Base-by-base conservation (phyloP, 1,284 basidiomycete species). In the Retiboletus flavoniger region DNA sequence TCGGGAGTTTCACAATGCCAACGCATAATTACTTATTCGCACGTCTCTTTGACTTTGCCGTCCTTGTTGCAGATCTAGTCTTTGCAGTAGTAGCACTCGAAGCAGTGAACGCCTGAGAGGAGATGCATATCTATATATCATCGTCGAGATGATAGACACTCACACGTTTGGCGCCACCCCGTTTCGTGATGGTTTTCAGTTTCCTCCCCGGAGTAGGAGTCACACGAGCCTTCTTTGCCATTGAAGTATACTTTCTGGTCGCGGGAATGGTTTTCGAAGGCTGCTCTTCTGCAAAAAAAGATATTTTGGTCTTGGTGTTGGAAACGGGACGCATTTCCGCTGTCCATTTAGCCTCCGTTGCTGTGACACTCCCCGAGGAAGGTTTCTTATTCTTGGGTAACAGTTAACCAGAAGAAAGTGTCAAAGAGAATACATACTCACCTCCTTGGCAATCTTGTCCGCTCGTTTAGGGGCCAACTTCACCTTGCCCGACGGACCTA, bases 401-500 rank as follows among this genome's bases (percentile, higher is more conserved):
- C 16, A 21, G 51, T 54, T 10, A 38, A 14, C 31, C 28, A 34
- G 24, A 46, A 38, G 41, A 32, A 34, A 38, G 4, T 3, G 1
- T 17, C 7, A 3, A 1, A 24, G 4, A 13, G 1, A 7, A 51
- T 38, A 7, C 32, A n/a, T 42, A 56, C 75, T 44, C 48, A 85
- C 85, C 83, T 91, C 87, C 67, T 88, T 74, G 72, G 78, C 71
- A 69, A 81, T 69, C 57, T 80, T 77, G 19, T 73, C 69, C 59
- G 73, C 73, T 56, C 84, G 84, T 76, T 77, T 80, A 64, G 75
- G 75, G 54, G 75, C 73, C 54, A 78, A 73, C 76, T 90, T 92
- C 69, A 89, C 81, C 66, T 87, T 87, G 57, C 90, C 87, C 34
- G 77, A 81, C 35, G 75, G 74, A 56, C 65, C 65, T 66, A 31